Percentiles rank a stretch among this genome's conserved stretches.
Evolutionary conservation across 257 asterid species (phyloP).

Genomic region (Petunia secreta): DNA sequence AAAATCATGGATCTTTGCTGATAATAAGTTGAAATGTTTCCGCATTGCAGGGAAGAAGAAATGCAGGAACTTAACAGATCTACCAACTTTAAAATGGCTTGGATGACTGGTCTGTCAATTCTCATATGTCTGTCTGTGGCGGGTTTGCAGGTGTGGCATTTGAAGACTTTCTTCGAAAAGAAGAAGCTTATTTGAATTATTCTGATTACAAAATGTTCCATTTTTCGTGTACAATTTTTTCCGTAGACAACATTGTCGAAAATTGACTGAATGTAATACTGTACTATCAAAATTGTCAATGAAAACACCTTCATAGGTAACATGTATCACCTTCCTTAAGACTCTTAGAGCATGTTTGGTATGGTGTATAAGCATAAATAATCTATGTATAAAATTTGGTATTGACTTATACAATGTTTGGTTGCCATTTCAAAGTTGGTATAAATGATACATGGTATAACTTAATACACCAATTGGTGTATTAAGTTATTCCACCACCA

Average conservation of each 20-base stretch:
- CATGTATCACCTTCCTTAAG: too few relatives aligned
- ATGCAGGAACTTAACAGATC: conserved; percentile 73
- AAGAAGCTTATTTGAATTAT: conserved; percentile 70
- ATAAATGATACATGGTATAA: too few relatives aligned
- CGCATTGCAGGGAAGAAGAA: conserved; percentile 64
- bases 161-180: conserved; percentile 82
- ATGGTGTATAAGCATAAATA: too few relatives aligned
- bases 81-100: conserved; percentile 71
- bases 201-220: background rate
- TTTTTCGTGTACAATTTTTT: conserved; percentile 25
- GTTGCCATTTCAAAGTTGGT: too few relatives aligned
- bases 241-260: background rate
- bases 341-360: too few relatives aligned
- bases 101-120: conserved; percentile 64
- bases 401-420: too few relatives aligned
- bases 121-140: conserved; percentile 62
- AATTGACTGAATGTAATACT: background rate
- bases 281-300: background rate
- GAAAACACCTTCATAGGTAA: background rate
- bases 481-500: too few relatives aligned
- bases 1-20: background rate
- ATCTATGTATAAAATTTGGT: too few relatives aligned
- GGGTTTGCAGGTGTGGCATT: conserved; percentile 73
- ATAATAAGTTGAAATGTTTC: background rate
- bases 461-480: too few relatives aligned